Evolutionary conservation across 2,329 filamentous ascomycete genomes (phyloP).

Genomic region (Colletotrichum orbiculare): DNA sequence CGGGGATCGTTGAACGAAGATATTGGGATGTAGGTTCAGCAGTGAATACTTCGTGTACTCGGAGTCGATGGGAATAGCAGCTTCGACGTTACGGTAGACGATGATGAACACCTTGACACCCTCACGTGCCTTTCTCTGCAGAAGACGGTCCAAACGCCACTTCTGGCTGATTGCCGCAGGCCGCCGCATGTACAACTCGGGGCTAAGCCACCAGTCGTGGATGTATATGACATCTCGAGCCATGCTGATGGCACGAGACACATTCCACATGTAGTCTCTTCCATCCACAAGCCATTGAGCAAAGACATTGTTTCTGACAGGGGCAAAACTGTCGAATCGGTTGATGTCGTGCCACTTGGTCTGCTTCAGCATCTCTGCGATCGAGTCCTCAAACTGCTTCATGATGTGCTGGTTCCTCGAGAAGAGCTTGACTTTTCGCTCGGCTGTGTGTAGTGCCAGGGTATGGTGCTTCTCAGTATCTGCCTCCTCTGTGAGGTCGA

Average conservation of each 20-base stretch:
- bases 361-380: slow-evolving; percentile 83
- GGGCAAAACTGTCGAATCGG: slow-evolving; percentile 93
- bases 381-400: slow-evolving; percentile 93
- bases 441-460: slow-evolving; percentile 88
- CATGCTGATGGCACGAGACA: slow-evolving; percentile 95
- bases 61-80: slow-evolving; percentile 96
- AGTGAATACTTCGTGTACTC: slow-evolving; percentile 98
- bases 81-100: slow-evolving; percentile 97
- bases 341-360: slow-evolving; percentile 87
- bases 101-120: slow-evolving; percentile 98
- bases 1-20: slow-evolving; percentile 94
- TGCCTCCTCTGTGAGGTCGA: slow-evolving; percentile 53
- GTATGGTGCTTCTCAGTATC: slow-evolving; percentile 77
- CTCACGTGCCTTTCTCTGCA: slow-evolving; percentile 93
- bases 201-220: slow-evolving; percentile 99
- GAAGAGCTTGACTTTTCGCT: slow-evolving; percentile 90
- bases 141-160: slow-evolving; percentile 91
- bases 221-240: slow-evolving; percentile 98
- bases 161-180: slow-evolving; percentile 97
- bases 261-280: slow-evolving; percentile 99
- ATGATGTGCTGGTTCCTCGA: slow-evolving; percentile 91
- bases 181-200: slow-evolving; percentile 93
- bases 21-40: slow-evolving; percentile 93
- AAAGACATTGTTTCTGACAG: slow-evolving; percentile 86
- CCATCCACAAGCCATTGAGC: slow-evolving; percentile 98